Evolutionary conservation across 2,329 filamentous ascomycete species (phyloP).

Genomic region (Emericellopsis atlantica): DNA sequence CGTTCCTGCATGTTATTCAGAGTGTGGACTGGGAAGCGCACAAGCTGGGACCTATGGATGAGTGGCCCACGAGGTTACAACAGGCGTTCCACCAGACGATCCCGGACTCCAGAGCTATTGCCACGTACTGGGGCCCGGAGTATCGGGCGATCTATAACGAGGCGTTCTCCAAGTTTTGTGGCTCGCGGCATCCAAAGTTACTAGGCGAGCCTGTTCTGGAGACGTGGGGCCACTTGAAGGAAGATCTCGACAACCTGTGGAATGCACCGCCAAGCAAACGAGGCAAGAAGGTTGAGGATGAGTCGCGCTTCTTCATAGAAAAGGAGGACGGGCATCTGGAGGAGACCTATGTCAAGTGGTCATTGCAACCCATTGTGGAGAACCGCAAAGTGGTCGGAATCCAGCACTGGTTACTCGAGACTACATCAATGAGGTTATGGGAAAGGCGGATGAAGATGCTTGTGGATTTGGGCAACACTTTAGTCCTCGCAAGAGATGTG

Average conservation of each 20-base stretch:
- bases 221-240: slow-evolving; percentile 44
- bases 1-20: slow-evolving; percentile 25
- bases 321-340: slow-evolving; percentile 25
- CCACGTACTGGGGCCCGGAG: slow-evolving; percentile 53
- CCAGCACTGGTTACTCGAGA: slow-evolving; percentile 32
- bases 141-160: slow-evolving; percentile 56
- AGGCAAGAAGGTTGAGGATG: slow-evolving; percentile 23
- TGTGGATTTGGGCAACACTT: slow-evolving; percentile 30
- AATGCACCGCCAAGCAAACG: slow-evolving; percentile 3
- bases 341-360: slow-evolving; percentile 35
- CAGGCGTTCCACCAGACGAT: slow-evolving; percentile 29
- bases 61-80: slow-evolving; percentile 33
- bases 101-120: slow-evolving; percentile 33
- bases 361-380: slow-evolving; percentile 31
- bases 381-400: slow-evolving; percentile 29
- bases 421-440: slow-evolving; percentile 32
- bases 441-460: slow-evolving; percentile 36
- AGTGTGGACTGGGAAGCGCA: slow-evolving; percentile 33
- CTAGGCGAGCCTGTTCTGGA: slow-evolving; percentile 48
- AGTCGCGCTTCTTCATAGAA: slow-evolving; percentile 32
- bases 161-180: slow-evolving; percentile 49
- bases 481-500: slow-evolving; percentile 28
- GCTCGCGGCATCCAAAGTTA: slow-evolving; percentile 49
- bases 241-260: slow-evolving; percentile 20
- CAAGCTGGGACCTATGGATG: slow-evolving; percentile 29